phyloP scores from a whole-genome alignment of 2,329 filamentous ascomycete species.

The Chalaropsis ovoidea region DNA sequence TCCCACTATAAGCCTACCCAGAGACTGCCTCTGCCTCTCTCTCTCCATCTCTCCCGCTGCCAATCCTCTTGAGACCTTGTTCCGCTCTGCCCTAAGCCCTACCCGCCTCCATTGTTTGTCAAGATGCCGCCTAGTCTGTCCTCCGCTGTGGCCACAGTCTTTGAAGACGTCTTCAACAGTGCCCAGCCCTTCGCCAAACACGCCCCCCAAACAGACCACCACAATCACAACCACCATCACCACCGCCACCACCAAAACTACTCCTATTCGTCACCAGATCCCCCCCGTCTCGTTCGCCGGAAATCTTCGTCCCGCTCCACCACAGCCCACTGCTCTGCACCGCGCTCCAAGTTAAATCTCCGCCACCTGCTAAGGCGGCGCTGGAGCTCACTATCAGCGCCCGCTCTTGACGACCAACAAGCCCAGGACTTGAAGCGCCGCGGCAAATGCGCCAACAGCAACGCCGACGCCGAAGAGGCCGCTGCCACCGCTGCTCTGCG shows the following conservation, averaged over 20 bases:
- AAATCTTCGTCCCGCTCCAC: not conserved
- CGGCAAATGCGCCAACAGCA: constrained; percentile 22
- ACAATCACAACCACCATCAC: not conserved
- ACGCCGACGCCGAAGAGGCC: constrained; percentile 15
- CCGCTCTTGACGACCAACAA: constrained; percentile 18
- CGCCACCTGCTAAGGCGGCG: constrained; percentile 17
- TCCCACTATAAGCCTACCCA: not conserved
- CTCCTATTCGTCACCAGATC: constrained; percentile 10
- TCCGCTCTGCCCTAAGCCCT: not conserved
- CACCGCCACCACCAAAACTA: not conserved
- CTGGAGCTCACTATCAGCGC: constrained; percentile 20
- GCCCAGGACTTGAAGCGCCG: constrained; percentile 18
- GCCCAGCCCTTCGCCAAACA: constrained; percentile 4
- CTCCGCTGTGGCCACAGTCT: not conserved
- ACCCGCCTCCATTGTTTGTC: not conserved
- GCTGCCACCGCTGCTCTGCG: constrained; percentile 11
- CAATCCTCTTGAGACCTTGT: not conserved
- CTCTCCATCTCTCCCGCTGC: too few relatives aligned
- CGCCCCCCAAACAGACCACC: not conserved
- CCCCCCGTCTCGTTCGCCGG: constrained; percentile 19
- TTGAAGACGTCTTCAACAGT: constrained; percentile 3
- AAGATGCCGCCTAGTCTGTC: not conserved
- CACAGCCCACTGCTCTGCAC: not conserved
- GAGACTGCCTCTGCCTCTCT: not conserved
- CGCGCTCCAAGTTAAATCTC: constrained; percentile 4